phyloP scores from a whole-genome alignment of 306 rosid genomes.

The Lablab purpureus region DNA sequence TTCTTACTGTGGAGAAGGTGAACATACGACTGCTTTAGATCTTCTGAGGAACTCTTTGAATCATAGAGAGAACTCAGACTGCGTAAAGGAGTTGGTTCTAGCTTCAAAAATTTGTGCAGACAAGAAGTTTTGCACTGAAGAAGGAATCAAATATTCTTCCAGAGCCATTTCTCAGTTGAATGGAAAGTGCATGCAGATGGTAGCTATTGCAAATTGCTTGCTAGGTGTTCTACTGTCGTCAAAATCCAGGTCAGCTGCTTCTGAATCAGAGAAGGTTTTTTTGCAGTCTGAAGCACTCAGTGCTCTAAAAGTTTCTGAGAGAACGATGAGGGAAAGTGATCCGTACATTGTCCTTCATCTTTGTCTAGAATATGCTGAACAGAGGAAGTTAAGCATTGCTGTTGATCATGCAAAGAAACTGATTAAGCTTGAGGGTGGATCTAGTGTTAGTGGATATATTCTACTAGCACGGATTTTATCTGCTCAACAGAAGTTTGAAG shows the following conservation, averaged over 20 bases:
- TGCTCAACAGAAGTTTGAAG: slow-evolving; percentile 72
- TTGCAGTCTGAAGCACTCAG: slow-evolving; percentile 73
- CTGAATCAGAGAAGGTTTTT: slow-evolving; percentile 70
- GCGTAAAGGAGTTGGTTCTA: slow-evolving; percentile 62
- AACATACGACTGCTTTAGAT: slow-evolving; percentile 69
- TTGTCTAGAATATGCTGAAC: slow-evolving; percentile 91
- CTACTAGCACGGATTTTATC: slow-evolving; percentile 86
- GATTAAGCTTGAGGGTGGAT: slow-evolving; percentile 79
- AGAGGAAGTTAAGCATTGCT: slow-evolving; percentile 74
- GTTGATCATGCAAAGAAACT: slow-evolving; percentile 72
- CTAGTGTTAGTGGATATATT: slow-evolving; percentile 57
- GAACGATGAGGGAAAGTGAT: slow-evolving; percentile 64
- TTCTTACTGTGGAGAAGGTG: slow-evolving; percentile 78
- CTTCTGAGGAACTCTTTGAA: slow-evolving; percentile 74
- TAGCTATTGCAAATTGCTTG: slow-evolving; percentile 69
- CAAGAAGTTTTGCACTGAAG: slow-evolving; percentile 58
- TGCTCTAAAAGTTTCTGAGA: slow-evolving; percentile 66
- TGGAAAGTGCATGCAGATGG: slow-evolving; percentile 68
- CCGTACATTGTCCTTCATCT: slow-evolving; percentile 76
- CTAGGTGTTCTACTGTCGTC: slow-evolving; percentile 76
- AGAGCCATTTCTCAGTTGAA: slow-evolving; percentile 64
- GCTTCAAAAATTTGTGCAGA: slow-evolving; percentile 91
- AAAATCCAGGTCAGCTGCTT: slow-evolving; percentile 61
- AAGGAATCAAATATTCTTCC: slow-evolving; percentile 64
- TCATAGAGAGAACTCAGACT: slow-evolving; percentile 60